Evolutionary conservation across 2,329 filamentous ascomycete species (phyloP).

Genomic region (Claviceps africana): DNA sequence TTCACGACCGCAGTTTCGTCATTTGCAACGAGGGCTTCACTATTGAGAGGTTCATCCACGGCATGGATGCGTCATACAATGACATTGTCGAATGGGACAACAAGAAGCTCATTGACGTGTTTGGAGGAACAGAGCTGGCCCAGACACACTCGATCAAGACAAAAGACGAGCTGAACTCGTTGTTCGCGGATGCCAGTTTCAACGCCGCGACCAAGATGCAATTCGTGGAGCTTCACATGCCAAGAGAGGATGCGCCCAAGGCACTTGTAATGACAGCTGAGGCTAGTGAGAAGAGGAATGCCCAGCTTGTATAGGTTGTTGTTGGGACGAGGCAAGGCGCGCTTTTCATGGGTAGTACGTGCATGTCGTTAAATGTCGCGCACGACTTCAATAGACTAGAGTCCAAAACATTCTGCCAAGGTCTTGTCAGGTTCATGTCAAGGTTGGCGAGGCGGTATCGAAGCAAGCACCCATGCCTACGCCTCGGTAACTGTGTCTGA

Average conservation of each 20-base stretch:
- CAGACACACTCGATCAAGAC: constrained; percentile 56
- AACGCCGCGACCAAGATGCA: constrained; percentile 40
- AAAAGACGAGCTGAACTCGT: constrained; percentile 49
- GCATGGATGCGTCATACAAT: constrained; percentile 67
- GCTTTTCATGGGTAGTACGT: too few relatives aligned
- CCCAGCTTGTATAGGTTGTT: constrained; percentile 21
- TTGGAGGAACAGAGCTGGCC: constrained; percentile 48
- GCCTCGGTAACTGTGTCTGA: too few relatives aligned
- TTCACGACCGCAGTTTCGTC: constrained; percentile 43
- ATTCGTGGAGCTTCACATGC: constrained; percentile 74
- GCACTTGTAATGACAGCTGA: constrained; percentile 57
- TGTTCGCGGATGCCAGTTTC: constrained; percentile 54
- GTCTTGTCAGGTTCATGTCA: too few relatives aligned
- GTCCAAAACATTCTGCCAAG: too few relatives aligned
- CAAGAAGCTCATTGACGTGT: constrained; percentile 51
- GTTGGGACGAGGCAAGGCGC: too few relatives aligned
- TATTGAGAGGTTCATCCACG: constrained; percentile 80
- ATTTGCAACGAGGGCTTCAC: constrained; percentile 84
- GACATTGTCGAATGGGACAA: constrained; percentile 66
- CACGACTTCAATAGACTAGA: too few relatives aligned
- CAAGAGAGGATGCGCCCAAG: constrained; percentile 60
- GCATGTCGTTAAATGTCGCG: too few relatives aligned
- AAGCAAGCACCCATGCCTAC: too few relatives aligned
- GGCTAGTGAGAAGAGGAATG: constrained; percentile 55
- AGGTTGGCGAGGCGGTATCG: too few relatives aligned